Evolutionary conservation across 805 yeast species (phyloP), one percentile per base, ranked within the genome.

Genomic region (Maudiozyma pseudohumilis): DNA sequence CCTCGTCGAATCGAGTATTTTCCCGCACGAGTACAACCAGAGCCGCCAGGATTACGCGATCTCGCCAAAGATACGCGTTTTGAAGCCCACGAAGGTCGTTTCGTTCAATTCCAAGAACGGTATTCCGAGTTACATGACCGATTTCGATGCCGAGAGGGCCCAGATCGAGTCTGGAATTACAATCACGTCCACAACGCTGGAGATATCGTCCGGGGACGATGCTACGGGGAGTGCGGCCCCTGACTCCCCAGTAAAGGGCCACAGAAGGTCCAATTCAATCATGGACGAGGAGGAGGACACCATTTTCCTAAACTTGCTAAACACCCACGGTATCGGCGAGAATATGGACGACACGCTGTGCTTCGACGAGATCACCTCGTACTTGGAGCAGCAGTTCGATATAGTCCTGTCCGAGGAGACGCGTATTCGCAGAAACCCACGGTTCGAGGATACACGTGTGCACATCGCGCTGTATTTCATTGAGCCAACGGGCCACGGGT

Each of bases 371-470:
- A 73, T 82, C 36, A 72, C 74, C 37, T 67, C 69, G 40, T 83
- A 72, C 54, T 61, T 83, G 50, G 81, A 79, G 55, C 86, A 79
- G 54, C 89, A 82, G 53, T 82, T 81, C 53, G 88, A 80, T 55
- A 64, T 70, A 40, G 86, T 83, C 0, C 68, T 87, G 33, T 85
- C 84, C 2, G 95, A 87, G 56, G 96, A 87, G 58, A 82, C 92
- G 1, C 70, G 89, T 45, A 84, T 87, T 45, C 72, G 73, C 59
- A 78, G 96, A 69, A 84, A 85, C 55, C 95, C 95, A 19, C 68
- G 84, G 45, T 77, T 80, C 53, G 78, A 72, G 48, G 89, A 83
- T 61, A 70, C 87, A 13, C 68, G 92, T 49, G 84, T 82, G 29
- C 92, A 82, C 53, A 77, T 75, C 6, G 71, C 80, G 44, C 59